Base-by-base conservation (phyloP, 495 filamentous ascomycete genomes). In the Penicillium paxilli region DNA sequence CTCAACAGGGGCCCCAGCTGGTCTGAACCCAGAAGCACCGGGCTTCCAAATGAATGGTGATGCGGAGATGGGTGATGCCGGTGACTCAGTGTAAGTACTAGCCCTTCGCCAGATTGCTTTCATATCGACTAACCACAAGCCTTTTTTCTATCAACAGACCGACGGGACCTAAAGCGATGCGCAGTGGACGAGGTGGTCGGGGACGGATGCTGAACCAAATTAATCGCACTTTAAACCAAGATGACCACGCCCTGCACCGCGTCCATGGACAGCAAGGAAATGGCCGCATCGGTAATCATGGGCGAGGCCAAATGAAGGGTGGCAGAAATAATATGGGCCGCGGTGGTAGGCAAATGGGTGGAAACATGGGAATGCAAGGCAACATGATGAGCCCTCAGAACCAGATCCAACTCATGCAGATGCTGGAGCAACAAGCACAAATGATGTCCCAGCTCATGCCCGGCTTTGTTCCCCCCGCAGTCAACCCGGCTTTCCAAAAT, bases 111-210 rank as follows among this genome's bases (percentile, higher is more conserved):
- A 32, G 22, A 14, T 32, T 9, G n/a, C 22, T 35, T 19, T 20
- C 1, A 12, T 35, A 12, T 7, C 14, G n/a, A n/a, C 19, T 53
- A 37, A 56, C 54, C 35, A 71, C 57, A 42, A 11, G 49, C 16
- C 54, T 64, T 26, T 52, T 46, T 47, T 33, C 16, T 35, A 37
- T 30, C 21, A 22, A 44, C 60, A 97, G 92, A 64, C 94, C 94
- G 16, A 98, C 93, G 8, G 94, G 92, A 37, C 94, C 94, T 20
- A 94, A 91, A 70, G 90, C 92, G 4, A 98, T 98, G 95, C 87
- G 94, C 54, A 89, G 88, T 66, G 80, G 80, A 24, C 76, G 71
- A 45, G 76, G 76, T 23, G 81, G 84, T 35, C 84, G 67, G 50
- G 89, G 88, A 60, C 84, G 91, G 32, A 85, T 98, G 74, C 76